Percentiles rank a stretch among this genome's conserved stretches.
Conservation (phyloP, 2,329 filamentous ascomycete genomes). For the Pleoardoris graminearum region DNA sequence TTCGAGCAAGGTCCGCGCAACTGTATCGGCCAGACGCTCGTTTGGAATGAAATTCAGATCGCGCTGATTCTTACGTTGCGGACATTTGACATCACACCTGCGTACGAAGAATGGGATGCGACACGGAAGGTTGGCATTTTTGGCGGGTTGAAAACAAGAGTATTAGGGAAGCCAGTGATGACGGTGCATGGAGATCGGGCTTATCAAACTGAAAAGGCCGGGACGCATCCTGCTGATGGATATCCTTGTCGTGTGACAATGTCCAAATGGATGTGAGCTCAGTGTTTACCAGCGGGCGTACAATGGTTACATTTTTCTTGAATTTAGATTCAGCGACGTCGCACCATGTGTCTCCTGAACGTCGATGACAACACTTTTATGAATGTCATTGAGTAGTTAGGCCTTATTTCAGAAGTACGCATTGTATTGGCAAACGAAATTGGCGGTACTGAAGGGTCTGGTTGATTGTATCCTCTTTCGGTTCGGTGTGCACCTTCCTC, state of each 20-base stretch:
- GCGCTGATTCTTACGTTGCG: conserved; percentile 25
- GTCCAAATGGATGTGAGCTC: not conserved
- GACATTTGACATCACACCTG: conserved; percentile 26
- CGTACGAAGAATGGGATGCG: conserved; percentile 22
- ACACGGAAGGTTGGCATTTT: not conserved
- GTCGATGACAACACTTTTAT: too few species aligned
- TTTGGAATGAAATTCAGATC: conserved; percentile 42
- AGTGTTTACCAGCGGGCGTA: too few species aligned
- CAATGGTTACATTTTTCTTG: too few species aligned
- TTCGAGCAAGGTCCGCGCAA: conserved; percentile 45
- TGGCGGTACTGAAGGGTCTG: too few species aligned
- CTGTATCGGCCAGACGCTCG: conserved; percentile 47
- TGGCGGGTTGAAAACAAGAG: not conserved
- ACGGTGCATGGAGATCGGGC: conserved; percentile 12
- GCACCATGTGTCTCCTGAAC: too few species aligned
- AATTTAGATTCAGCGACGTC: too few species aligned
- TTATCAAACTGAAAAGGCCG: conserved; percentile 17
- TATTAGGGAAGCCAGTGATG: conserved; percentile 4
- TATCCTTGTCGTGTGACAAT: conserved; percentile 23
- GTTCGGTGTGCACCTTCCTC: too few species aligned
- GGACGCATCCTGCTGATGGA: conserved; percentile 14
- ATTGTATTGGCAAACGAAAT: too few species aligned
- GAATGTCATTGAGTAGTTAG: too few species aligned
- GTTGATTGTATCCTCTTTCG: too few species aligned
- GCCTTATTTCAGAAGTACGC: too few species aligned